A percentile compares a stretch with the other conserved stretches of the same genome.
Evolutionary conservation across 768 basidiomycete genomes (phyloP).

Genomic region (Collybiopsis confluens): DNA sequence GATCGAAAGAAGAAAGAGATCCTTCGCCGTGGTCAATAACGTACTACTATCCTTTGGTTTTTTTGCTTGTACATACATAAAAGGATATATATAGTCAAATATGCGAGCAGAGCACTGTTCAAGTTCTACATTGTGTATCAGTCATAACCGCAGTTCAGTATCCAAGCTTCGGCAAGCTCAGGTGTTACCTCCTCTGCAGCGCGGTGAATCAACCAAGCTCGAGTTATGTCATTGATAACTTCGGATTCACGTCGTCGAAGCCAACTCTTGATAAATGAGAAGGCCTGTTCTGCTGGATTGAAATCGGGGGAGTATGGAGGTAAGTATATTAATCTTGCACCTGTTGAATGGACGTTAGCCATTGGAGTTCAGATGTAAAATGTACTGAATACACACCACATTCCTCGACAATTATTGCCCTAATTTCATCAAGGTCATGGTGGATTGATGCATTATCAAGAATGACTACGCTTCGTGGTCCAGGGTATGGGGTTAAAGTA

Average conservation of each 20-base stretch:
- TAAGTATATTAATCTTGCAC: conserved; percentile 15
- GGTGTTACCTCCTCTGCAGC: conserved; percentile 7
- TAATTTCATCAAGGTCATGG: conserved; percentile 24
- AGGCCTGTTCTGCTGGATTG: conserved; percentile 28
- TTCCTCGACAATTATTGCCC: conserved; percentile 16
- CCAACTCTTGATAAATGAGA: conserved; percentile 22
- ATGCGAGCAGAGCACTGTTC: no score
- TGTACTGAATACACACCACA: conserved; percentile 9
- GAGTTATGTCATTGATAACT: no score
- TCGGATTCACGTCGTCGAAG: not conserved
- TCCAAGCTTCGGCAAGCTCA: conserved; percentile 12
- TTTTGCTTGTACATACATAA: no score
- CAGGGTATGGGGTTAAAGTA: conserved; percentile 29
- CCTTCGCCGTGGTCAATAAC: no score
- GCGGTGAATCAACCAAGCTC: conserved; percentile 12
- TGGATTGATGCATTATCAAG: conserved; percentile 31
- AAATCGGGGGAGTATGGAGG: conserved; percentile 28
- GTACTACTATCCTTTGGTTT: no score
- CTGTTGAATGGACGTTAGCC: not conserved
- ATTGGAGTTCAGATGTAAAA: not conserved
- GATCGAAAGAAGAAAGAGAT: no score
- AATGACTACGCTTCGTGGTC: conserved; percentile 24
- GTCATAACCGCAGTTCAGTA: conserved; percentile 14
- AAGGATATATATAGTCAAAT: no score
- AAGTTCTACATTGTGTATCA: no score